phyloP scores from a whole-genome alignment of 768 basidiomycete species.

The Boletus pseudo-olivaceus region DNA sequence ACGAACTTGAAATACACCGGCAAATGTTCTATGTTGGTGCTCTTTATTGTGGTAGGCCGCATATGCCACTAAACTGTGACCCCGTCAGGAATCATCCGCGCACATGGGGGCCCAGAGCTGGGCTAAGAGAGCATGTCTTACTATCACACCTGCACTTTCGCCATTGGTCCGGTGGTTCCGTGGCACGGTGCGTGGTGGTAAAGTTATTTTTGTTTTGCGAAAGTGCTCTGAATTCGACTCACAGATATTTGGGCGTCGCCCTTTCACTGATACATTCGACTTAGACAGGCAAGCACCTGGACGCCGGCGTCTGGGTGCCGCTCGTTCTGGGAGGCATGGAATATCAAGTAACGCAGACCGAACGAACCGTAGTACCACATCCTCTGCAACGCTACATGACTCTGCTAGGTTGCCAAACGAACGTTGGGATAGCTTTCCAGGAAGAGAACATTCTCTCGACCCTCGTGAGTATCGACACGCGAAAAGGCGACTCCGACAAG shows the following conservation, averaged over 20 bases:
- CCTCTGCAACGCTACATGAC: not conserved
- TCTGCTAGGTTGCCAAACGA: not conserved
- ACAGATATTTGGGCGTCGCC: not conserved
- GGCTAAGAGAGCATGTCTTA: constrained; percentile 9
- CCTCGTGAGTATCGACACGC: constrained; percentile 82
- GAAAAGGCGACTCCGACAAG: constrained; percentile 81
- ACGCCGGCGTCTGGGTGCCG: not conserved
- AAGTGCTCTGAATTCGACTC: not conserved
- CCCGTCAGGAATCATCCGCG: constrained; percentile 14
- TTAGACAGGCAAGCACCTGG: not conserved
- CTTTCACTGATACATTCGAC: not conserved
- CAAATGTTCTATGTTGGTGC: constrained; percentile 50
- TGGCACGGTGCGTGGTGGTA: not conserved
- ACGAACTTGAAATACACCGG: constrained; percentile 70
- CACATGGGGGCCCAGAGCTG: constrained; percentile 7
- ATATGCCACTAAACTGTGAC: not conserved
- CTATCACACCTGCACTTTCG: constrained; percentile 4
- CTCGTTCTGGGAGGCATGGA: not conserved
- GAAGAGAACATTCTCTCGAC: constrained; percentile 33
- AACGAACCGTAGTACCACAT: not conserved
- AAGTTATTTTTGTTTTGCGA: not conserved
- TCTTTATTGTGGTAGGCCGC: not conserved
- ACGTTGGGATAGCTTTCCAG: not conserved
- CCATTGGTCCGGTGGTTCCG: constrained; percentile 1
- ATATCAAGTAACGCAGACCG: not conserved